Evolutionary conservation across 2,329 filamentous ascomycete genomes (phyloP).

Genomic region (Reticulascus tulasneorum): DNA sequence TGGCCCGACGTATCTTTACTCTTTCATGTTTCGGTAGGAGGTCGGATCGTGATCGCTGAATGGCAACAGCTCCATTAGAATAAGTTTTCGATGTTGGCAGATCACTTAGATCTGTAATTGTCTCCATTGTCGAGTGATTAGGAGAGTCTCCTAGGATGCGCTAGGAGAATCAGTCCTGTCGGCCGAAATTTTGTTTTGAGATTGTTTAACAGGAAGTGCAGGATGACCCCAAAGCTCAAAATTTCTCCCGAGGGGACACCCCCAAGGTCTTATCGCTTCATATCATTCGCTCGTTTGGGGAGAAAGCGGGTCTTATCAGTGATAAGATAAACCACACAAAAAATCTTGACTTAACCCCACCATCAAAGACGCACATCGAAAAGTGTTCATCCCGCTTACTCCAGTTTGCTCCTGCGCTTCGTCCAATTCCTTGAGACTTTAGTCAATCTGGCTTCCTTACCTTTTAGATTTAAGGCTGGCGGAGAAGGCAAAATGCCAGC

Average conservation of each 20-base stretch:
- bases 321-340: constrained; percentile 28
- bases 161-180: no score
- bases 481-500: constrained; percentile 71
- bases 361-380: constrained; percentile 4
- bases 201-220: no score
- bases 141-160: no score
- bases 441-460: constrained; percentile 63
- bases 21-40: constrained; percentile 49
- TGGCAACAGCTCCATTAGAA: constrained; percentile 50
- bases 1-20: constrained; percentile 47
- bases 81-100: no score
- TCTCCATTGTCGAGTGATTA: no score
- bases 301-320: constrained; percentile 1
- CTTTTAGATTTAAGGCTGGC: constrained; percentile 85
- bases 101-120: constrained; percentile 1
- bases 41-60: constrained; percentile 48
- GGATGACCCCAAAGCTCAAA: not conserved
- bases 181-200: no score
- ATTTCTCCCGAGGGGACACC: constrained; percentile 1
- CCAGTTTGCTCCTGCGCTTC: not conserved
- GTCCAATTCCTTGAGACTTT: constrained; percentile 6
- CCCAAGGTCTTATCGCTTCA: not conserved
- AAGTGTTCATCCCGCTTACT: not conserved
- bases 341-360: constrained; percentile 10
- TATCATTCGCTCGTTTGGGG: not conserved